Conservation (phyloP, 495 filamentous ascomycete genomes). For the Podospora didyma region DNA sequence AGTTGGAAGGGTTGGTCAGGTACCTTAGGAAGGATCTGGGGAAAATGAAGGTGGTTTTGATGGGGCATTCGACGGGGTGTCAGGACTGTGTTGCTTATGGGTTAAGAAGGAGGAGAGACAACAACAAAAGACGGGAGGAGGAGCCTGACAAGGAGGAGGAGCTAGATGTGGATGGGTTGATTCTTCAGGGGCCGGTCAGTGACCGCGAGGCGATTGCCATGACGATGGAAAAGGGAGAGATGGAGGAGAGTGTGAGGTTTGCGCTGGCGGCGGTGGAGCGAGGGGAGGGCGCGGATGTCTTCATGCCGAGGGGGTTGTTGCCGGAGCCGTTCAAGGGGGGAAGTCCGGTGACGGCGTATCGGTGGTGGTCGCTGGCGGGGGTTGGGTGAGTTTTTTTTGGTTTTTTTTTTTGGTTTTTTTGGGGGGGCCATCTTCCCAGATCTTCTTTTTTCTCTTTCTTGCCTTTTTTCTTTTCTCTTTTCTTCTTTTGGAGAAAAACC, state of each 20-base stretch:
- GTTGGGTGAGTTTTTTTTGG: constrained; percentile 44
- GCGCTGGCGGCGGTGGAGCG: constrained; percentile 51
- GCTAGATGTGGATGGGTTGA: constrained; percentile 65
- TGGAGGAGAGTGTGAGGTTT: constrained; percentile 47
- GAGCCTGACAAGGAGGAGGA: not conserved
- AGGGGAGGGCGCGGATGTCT: constrained; percentile 50
- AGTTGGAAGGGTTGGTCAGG: constrained; percentile 66
- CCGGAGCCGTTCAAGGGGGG: constrained; percentile 38
- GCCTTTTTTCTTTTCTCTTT: no score
- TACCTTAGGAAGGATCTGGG: constrained; percentile 54
- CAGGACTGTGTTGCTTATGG: constrained; percentile 76
- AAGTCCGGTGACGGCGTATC: constrained; percentile 58
- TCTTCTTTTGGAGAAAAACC: no score
- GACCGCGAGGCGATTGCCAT: constrained; percentile 66
- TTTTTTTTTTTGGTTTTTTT: not conserved
- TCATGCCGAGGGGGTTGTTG: constrained; percentile 53
- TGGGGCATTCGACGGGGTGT: constrained; percentile 84
- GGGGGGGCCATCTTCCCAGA: no score
- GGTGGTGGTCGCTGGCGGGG: constrained; percentile 65
- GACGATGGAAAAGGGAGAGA: constrained; percentile 34
- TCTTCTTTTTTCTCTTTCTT: no score
- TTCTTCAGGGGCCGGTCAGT: constrained; percentile 77
- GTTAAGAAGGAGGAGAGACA: not conserved
- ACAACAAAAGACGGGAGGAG: no score
- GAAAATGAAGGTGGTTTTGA: constrained; percentile 64